Percentiles rank a stretch among this genome's conserved stretches.
Evolutionary conservation across 176 grass and related monocot genomes (phyloP).

Genomic region (Oryza officinalis): DNA sequence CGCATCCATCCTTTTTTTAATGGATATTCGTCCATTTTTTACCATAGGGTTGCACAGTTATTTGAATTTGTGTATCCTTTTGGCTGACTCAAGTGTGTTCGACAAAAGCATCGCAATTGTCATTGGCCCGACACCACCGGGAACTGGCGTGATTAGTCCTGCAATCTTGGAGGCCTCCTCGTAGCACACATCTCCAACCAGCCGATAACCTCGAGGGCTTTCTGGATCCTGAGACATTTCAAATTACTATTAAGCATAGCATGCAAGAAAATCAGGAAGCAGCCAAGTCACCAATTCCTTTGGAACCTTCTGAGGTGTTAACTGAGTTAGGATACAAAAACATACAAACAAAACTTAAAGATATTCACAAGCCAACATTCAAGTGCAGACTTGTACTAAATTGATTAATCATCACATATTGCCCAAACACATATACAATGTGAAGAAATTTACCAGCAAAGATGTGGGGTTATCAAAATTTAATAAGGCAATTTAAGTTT

Average conservation of each 20-base stretch:
- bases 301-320: background rate
- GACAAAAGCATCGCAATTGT: slow-evolving; percentile 93
- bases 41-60: slow-evolving; percentile 33
- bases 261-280: background rate
- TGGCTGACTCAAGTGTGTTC: slow-evolving; percentile 84
- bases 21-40: background rate
- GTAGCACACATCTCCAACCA: slow-evolving; percentile 81
- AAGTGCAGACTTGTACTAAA: slow-evolving; percentile 1
- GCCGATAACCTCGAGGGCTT: slow-evolving; percentile 68
- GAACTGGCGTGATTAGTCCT: slow-evolving; percentile 81
- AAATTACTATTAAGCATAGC: slow-evolving; percentile 27
- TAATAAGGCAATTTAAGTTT: slow-evolving; percentile 28
- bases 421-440: background rate
- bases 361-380: background rate
- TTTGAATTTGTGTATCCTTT: slow-evolving; percentile 80
- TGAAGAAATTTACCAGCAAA: slow-evolving; percentile 23
- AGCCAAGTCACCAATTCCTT: background rate
- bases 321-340: background rate
- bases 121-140: slow-evolving; percentile 89
- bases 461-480: background rate
- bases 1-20: background rate
- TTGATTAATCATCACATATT: slow-evolving; percentile 28
- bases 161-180: slow-evolving; percentile 75
- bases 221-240: slow-evolving; percentile 57
- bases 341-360: background rate